phyloP scores from a whole-genome alignment of 805 yeast genomes.

The Pichia occidentalis region DNA sequence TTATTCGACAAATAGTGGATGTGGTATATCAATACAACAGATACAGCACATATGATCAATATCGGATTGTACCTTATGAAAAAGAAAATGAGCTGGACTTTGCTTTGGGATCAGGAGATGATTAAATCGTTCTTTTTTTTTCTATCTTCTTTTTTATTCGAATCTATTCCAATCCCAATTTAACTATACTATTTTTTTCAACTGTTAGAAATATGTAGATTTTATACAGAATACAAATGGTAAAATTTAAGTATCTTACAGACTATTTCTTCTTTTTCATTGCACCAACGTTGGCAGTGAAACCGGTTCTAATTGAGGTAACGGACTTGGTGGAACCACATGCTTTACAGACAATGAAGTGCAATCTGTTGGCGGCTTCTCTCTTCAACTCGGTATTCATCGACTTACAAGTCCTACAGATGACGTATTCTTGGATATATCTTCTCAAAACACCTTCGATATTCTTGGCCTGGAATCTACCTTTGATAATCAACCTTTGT shows the following conservation, averaged over 20 bases:
- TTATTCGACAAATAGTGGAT: not conserved
- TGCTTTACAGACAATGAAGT: conserved; percentile 94
- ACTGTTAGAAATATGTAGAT: not conserved
- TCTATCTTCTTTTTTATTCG: too few species aligned
- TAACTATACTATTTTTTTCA: too few species aligned
- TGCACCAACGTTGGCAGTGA: conserved; percentile 90
- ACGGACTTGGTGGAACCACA: conserved; percentile 98
- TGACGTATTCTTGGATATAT: conserved; percentile 93
- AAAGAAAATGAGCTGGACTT: too few species aligned
- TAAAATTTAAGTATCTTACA: not conserved
- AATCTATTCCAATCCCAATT: too few species aligned
- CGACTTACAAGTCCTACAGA: conserved; percentile 98
- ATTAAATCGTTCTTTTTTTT: too few species aligned
- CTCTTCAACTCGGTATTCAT: conserved; percentile 94
- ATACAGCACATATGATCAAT: too few species aligned
- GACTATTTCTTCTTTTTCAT: conserved; percentile 63
- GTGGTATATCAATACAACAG: too few species aligned
- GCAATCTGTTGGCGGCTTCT: conserved; percentile 93
- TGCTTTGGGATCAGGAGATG: too few species aligned
- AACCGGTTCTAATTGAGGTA: conserved; percentile 96
- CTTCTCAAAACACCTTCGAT: conserved; percentile 94
- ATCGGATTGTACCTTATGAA: too few species aligned
- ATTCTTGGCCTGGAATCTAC: conserved; percentile 96
- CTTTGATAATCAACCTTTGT: conserved; percentile 93
- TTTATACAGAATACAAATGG: conserved; percentile 6